Percentiles rank a stretch among this genome's conserved stretches.
These are phyloP conservation scores for Verticillium albo-atrum DNA, from an alignment of 2,329 filamentous ascomycete species.

Conservation along the genomic window DNA sequence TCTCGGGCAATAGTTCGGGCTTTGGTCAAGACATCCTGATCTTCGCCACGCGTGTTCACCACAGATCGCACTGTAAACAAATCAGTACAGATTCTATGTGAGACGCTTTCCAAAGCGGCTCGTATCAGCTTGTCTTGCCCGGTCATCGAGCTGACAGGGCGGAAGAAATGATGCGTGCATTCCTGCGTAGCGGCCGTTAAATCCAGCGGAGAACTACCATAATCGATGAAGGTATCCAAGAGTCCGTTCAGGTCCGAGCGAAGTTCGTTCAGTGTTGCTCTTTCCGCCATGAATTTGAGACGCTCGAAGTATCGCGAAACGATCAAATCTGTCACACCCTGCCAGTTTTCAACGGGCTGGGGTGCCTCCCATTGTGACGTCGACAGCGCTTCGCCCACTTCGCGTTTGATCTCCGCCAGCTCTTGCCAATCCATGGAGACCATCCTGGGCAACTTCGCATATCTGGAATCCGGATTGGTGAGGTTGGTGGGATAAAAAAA, in stretches of 20 bases:
- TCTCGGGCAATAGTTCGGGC: not conserved
- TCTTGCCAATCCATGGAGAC: slow-evolving; percentile 11
- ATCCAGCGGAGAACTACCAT: slow-evolving; percentile 17
- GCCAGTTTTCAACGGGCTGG: slow-evolving; percentile 43
- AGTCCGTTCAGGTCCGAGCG: not conserved
- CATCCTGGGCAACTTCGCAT: slow-evolving; percentile 10
- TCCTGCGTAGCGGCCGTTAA: slow-evolving; percentile 29
- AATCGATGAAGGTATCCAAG: slow-evolving; percentile 38
- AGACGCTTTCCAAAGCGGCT: not conserved
- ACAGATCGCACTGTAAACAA: not conserved
- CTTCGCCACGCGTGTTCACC: not conserved
- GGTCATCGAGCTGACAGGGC: slow-evolving; percentile 16
- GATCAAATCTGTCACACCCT: slow-evolving; percentile 61
- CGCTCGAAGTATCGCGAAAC: slow-evolving; percentile 56
- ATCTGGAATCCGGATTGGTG: slow-evolving; percentile 25
- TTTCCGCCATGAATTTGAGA: slow-evolving; percentile 35
- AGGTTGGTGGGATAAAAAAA: slow-evolving; percentile 36
- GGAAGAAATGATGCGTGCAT: slow-evolving; percentile 43
- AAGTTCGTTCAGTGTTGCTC: not conserved
- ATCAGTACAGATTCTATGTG: not conserved
- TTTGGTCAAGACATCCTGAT: not conserved
- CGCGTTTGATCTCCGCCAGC: slow-evolving; percentile 23
- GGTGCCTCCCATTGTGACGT: slow-evolving; percentile 6
- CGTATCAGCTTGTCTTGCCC: slow-evolving; percentile 3
- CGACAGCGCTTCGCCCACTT: slow-evolving; percentile 15